Evolutionary conservation across 352 stramenopile species (phyloP), one percentile per base, ranked within the genome.

Genomic region (Aphanomyces stellatus): DNA sequence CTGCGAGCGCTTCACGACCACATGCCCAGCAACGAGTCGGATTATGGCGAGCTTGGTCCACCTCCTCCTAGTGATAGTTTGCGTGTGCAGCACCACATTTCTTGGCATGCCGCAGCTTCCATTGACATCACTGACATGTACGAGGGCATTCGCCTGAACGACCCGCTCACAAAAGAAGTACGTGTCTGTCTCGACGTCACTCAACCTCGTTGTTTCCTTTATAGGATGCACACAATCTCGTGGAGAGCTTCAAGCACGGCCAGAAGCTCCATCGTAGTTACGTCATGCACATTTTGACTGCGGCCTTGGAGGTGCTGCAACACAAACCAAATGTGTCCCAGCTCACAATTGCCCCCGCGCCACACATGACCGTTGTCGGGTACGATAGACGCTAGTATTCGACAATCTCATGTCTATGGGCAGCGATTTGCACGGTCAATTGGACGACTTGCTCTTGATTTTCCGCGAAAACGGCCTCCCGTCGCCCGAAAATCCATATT

Each of bases 101-200:
- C 80, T 15, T 74, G 82, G 60, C 80, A 90, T 48, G 71, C 86
- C 46, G 75, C 89, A 53, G 80, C 82, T 13, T 76, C 75, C 24
- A 93, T 93, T 65, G 80, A 93, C 72, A 93, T 93, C 42, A 78
- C 81, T 62, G 82, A 91, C 63, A 90, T 93, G 81, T 91, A 93
- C 71, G 71, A 88, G 42, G 76, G 72, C 60, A 62, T 83, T 24
- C 77, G 85, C 28, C 63, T 90, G 30, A 76, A 84, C 51, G 71
- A 80, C 2, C 65, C 78, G 33, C 86, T 94, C 67, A 91, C 85
- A 30, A 72, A 86, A 8, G 68, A 70, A 56, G 51, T 70, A 65
- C 25, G 7, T 33, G 27, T 27, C 33, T 34, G 11, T 19, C 6
- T 27, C 6, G 53, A 17, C 11, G 11, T 0, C n/a, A 1, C 5